Percentiles rank a stretch among this genome's conserved stretches.
These are phyloP conservation scores for Salvia rosmarinus DNA, from an alignment of 257 asterid genomes.

Conservation along the genomic window DNA sequence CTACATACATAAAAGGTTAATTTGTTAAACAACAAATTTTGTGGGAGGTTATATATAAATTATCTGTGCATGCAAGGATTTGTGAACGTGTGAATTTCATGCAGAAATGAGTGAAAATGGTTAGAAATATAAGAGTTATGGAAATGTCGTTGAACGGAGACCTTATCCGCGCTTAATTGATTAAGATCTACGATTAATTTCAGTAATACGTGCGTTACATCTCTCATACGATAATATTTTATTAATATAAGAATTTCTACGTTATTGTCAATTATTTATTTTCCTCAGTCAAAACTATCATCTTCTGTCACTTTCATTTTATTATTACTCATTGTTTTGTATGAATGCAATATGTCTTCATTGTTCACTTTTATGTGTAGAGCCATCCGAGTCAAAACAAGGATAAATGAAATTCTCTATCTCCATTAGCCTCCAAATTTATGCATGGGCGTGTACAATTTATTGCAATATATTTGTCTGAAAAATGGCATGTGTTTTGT, in stretches of 20 bases:
- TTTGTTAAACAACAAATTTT: background rate
- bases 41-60: background rate
- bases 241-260: too few relatives aligned
- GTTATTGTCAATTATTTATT: conserved; percentile 45
- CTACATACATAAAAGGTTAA: background rate
- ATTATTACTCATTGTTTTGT: conserved; percentile 11
- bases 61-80: conserved; percentile 1
- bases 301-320: conserved; percentile 5
- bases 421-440: conserved; percentile 27
- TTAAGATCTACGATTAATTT: too few relatives aligned
- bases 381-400: conserved; percentile 39
- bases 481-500: conserved; percentile 26
- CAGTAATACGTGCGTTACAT: too few relatives aligned
- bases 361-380: conserved; percentile 12
- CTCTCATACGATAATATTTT: too few relatives aligned
- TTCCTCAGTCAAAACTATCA: conserved; percentile 33
- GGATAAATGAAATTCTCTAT: conserved; percentile 34
- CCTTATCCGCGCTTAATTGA: conserved; percentile 56
- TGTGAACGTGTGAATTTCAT: conserved; percentile 21
- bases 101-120: conserved; percentile 12
- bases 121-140: conserved; percentile 36
- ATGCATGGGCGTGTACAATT: conserved; percentile 5
- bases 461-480: conserved; percentile 20
- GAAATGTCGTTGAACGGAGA: conserved; percentile 74
- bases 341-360: conserved; percentile 20